These are phyloP conservation scores for Calonectria crousiana DNA, from an alignment of 2,329 filamentous ascomycete species.

Conservation along the genomic window DNA sequence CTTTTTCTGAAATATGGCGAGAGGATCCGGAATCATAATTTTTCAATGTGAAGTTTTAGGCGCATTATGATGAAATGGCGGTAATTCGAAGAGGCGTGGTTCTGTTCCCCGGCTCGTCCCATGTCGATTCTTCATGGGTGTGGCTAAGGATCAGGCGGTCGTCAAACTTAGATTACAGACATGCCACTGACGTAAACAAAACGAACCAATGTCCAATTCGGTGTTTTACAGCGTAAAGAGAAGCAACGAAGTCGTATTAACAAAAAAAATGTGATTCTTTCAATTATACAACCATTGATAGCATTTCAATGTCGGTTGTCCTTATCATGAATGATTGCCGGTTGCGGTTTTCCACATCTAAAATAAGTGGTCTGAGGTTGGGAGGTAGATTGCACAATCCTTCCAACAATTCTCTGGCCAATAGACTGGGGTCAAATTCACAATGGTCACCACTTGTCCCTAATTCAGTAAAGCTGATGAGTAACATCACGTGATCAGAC, in stretches of 20 bases:
- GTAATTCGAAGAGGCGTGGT: constrained; percentile 1
- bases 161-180: neutral
- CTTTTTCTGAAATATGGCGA: constrained; percentile 54
- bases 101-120: neutral
- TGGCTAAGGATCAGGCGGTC: constrained; percentile 15
- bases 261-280: neutral
- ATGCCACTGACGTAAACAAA: neutral
- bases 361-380: constrained; percentile 22
- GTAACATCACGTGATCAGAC: constrained; percentile 24
- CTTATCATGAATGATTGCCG: neutral
- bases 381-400: constrained; percentile 8
- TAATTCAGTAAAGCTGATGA: constrained; percentile 20
- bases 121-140: neutral
- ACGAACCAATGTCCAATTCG: constrained; percentile 13
- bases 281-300: constrained; percentile 1
- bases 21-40: constrained; percentile 50
- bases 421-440: constrained; percentile 28
- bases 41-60: constrained; percentile 39
- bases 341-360: constrained; percentile 3
- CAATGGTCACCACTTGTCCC: constrained; percentile 28
- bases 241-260: neutral
- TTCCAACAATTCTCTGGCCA: constrained; percentile 26
- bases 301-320: neutral
- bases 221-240: neutral
- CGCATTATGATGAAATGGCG: neutral